These are phyloP conservation scores for Penicillium psychrosexuale DNA, from an alignment of 2,329 filamentous ascomycete genomes.

Conservation along the genomic window DNA sequence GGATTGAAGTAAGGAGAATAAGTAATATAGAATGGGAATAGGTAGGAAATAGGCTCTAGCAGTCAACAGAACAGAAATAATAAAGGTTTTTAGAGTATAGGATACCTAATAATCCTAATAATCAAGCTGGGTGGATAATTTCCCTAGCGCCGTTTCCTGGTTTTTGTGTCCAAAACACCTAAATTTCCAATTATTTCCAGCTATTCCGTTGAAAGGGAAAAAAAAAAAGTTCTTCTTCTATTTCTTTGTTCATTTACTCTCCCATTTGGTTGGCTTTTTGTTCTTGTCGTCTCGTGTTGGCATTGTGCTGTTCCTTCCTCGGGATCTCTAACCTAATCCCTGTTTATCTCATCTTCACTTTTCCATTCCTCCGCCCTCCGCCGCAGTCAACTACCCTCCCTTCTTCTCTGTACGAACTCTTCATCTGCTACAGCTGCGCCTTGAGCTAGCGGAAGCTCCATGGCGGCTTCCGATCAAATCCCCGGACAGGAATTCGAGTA, in stretches of 20 bases:
- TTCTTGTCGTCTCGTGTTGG: background rate
- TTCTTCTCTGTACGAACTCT: conserved; percentile 13
- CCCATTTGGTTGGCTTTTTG: background rate
- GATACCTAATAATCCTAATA: background rate
- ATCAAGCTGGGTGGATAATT: conserved; percentile 5
- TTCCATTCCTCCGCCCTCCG: conserved; percentile 1
- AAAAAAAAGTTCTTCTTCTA: background rate
- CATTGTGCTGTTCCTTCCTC: background rate
- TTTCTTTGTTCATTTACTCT: background rate
- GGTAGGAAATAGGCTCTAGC: background rate
- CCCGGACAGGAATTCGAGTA: conserved; percentile 48
- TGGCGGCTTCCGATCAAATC: conserved; percentile 43
- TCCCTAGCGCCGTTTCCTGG: conserved; percentile 3
- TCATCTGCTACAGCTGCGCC: conserved; percentile 33
- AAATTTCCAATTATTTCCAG: background rate
- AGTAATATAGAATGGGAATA: background rate
- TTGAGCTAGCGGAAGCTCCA: conserved; percentile 37
- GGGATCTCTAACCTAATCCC: conserved; percentile 6
- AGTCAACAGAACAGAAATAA: background rate
- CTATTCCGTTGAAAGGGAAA: background rate
- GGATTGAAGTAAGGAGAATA: background rate
- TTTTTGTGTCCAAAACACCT: background rate
- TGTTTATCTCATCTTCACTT: conserved; percentile 8
- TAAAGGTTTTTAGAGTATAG: no score
- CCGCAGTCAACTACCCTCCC: background rate